Evolutionary conservation across 441 rosid genomes (phyloP), one percentile per base, ranked within the genome.

Genomic region (Populus hybrid): DNA sequence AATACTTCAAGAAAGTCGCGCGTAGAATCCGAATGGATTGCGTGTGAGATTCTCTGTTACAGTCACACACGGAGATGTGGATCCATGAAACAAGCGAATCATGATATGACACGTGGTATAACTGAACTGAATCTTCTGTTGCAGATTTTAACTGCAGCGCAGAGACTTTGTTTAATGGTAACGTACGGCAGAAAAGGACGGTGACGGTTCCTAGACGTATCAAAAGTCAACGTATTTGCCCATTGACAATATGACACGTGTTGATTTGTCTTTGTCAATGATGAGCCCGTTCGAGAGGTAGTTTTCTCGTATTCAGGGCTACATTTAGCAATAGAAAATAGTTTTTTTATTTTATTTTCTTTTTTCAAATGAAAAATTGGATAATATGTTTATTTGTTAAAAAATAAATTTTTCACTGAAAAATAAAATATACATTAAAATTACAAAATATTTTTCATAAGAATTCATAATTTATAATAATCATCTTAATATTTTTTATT

Each of bases 1-100:
- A 23, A 6, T 20, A 10, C 3, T 20, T 30, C 4, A n/a, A 1
- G 28, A 57, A 68, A 28, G 32, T 18, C 75, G 72, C 73, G 73
- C 75, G 82, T 46, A 75, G 10, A 65, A 18, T 65, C 61, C 50
- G 30, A 71, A 34, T 21, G 72, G 38, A 69, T 69, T 70, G 72
- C 75, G 82, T 64, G 75, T 75, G 8, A 8, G 78, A 69, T 32
- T 38, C 18, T 32, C 14, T 12, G 65, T 18, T 30, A 20, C 10
- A 57, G 21, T 73, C 61, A 26, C 64, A 26, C n/a, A 8, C 8
- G 20, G 67, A 7, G 32, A 40, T 18, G 8, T 26, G 34, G 11
- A 4, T 18, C 40, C 34, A 18, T 46, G 21, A 3, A 42, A 69
- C 78, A n/a, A 34, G 26, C 76, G 21, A 80, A 65, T 70, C 79